These are phyloP conservation scores for Metarhizium robertsii DNA, from an alignment of 2,329 filamentous ascomycete genomes.

Conservation along the genomic window DNA sequence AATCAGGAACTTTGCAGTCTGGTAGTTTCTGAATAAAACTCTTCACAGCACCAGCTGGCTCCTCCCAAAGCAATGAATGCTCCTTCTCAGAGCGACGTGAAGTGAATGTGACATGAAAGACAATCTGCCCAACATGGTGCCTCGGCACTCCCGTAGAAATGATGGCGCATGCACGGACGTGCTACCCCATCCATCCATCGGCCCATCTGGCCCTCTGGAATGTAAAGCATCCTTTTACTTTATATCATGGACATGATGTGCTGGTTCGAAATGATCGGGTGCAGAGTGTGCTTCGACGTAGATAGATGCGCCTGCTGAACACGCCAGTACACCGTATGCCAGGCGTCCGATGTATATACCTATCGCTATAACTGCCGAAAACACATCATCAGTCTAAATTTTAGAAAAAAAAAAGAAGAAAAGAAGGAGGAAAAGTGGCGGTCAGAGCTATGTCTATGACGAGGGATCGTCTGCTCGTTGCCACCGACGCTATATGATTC, in stretches of 20 bases:
- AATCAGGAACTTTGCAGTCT: too few species aligned
- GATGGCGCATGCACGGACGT: too few species aligned
- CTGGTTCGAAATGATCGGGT: conserved; percentile 1
- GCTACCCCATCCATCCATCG: too few species aligned
- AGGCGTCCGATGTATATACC: not conserved
- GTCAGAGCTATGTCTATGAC: not conserved
- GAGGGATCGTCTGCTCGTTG: conserved; percentile 1
- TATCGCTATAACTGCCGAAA: not conserved
- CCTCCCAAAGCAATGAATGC: too few species aligned
- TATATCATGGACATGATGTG: not conserved
- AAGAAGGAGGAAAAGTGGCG: not conserved
- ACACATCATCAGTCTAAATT: not conserved
- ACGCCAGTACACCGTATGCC: not conserved
- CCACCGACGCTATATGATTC: not conserved
- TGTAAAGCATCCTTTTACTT: too few species aligned
- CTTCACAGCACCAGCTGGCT: too few species aligned
- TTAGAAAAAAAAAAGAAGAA: not conserved
- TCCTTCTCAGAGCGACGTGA: too few species aligned
- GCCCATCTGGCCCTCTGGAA: too few species aligned
- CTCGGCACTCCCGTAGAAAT: too few species aligned
- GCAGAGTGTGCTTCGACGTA: conserved; percentile 1
- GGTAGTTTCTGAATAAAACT: too few species aligned
- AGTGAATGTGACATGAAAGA: too few species aligned
- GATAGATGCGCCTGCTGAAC: not conserved
- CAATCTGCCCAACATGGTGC: too few species aligned